Evolutionary conservation across 768 basidiomycete species (phyloP), one percentile per base, ranked within the genome.

Genomic region (Leccinellum luteum): DNA sequence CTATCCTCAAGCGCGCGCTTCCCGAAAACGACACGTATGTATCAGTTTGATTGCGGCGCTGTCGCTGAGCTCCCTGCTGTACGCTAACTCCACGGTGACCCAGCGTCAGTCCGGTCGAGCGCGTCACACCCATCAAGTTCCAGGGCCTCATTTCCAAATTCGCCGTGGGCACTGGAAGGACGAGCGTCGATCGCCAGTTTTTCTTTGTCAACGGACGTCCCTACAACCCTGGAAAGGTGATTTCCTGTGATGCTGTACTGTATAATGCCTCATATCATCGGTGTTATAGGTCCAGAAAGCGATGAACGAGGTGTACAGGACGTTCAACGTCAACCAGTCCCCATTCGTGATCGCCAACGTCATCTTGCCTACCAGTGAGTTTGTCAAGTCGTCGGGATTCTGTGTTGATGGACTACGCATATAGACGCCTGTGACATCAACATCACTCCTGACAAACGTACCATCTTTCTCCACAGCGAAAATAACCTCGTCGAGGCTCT

Each of bases 371-470:
- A 86, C 87, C 6, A 80, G 93, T 93, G 58, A 7, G 85, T 60
- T 19, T 48, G n/a, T 25, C n/a, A n/a, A n/a, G n/a, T n/a, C n/a
- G 12, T 47, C 7, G 15, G 28, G 28, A 32, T 45, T 43, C 51
- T 32, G 13, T 53, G 6, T 38, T 62, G 47, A 56, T 35, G 25
- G 31, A 9, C 4, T 13, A 30, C n/a, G 28, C 43, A 14, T 17
- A 23, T 60, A 94, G 92, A 86, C 56, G 77, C 84, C 0, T 91
- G 85, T 65, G 97, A 99, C 67, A 85, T 99, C 66, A 99, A 99
- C 60, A 90, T 98, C 58, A 92, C 87, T 60, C 96, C 97, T 0
- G 97, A 98, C 75, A 99, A 98, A 68, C 82, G 96, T n/a, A 95
- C 93, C 0, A 89, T 98, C 35, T 86, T 97, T 51, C 66, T 99